Evolutionary conservation across 1,139 yeast species (phyloP), one percentile per base, ranked within the genome.

Genomic region (Lodderomyces elongisporus): DNA sequence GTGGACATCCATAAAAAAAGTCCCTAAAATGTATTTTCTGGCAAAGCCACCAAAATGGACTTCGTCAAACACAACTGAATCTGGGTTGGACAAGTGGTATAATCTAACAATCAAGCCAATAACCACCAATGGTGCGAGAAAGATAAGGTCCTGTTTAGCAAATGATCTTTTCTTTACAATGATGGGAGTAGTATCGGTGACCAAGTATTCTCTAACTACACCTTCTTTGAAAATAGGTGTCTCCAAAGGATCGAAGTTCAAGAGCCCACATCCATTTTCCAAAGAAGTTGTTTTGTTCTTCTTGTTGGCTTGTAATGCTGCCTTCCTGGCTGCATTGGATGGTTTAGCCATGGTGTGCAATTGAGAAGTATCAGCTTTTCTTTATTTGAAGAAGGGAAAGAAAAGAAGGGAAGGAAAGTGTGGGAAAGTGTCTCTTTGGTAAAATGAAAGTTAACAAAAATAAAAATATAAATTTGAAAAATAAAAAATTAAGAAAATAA

Each of bases 1-100:
- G 56, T 88, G 96, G 36, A 87, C 95, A 59, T 88, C 96, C 85
- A 88, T 81, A 62, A 88, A 87, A 59, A 71, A 85, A 14, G 60
- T 61, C 25, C 91, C 88, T 43, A 69, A 62, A 41, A 85, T 78
- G 60, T 85, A 85, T 52, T 82, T 79, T 41, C 75, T 66, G 26
- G 93, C 85, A 59, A 82, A 82, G 15, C 85, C 85, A 38, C 93
- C 93, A 43, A 82, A 82, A 44, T 52, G 68, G 25, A 51, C 64
- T 36, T 56, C 76, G 49, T 55, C 69, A 37, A 54, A 62, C 12
- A 52, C 73, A 20, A 57, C 69, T 22, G 58, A 53, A 32, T 54
- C 36, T 5, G 73, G 73, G 17, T 30, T 25, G 1, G 53, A 44
- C 27, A 66, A 52, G 13, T 46, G 41, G 28, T 47, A 44, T 18